phyloP scores from a whole-genome alignment of 495 filamentous ascomycete genomes.

The Pyrenula massariospora region DNA sequence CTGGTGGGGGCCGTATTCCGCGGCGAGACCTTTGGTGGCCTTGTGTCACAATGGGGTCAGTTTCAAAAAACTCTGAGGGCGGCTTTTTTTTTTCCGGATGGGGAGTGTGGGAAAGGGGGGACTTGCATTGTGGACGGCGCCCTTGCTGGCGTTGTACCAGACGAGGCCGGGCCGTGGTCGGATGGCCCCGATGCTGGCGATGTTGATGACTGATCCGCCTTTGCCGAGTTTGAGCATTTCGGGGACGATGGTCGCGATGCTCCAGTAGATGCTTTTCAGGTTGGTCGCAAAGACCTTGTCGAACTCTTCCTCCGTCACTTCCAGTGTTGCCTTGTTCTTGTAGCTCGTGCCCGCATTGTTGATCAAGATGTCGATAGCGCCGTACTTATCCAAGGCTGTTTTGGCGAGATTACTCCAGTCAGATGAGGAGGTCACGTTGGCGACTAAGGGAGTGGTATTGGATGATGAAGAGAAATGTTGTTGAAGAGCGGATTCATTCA shows the following conservation, averaged over 20 bases:
- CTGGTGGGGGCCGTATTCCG: slow-evolving; percentile 53
- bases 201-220: slow-evolving; percentile 55
- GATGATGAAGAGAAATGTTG: slow-evolving; percentile 1
- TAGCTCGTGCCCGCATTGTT: slow-evolving; percentile 21
- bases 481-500: slow-evolving; percentile 26
- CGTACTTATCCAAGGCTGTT: slow-evolving; percentile 14
- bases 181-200: slow-evolving; percentile 50
- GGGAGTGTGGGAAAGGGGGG: not conserved
- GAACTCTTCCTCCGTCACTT: slow-evolving; percentile 57
- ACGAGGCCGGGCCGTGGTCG: slow-evolving; percentile 55
- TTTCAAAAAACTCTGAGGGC: not conserved
- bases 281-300: slow-evolving; percentile 55
- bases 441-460: slow-evolving; percentile 10
- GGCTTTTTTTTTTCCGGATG: not conserved
- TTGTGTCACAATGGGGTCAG: slow-evolving; percentile 8
- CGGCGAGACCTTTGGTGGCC: slow-evolving; percentile 54
- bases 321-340: slow-evolving; percentile 32
- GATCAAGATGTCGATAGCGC: slow-evolving; percentile 23
- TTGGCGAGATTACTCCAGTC: slow-evolving; percentile 15
- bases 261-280: slow-evolving; percentile 49
- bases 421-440: slow-evolving; percentile 16
- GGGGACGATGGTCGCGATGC: slow-evolving; percentile 37
- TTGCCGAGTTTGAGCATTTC: slow-evolving; percentile 41
- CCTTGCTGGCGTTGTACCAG: slow-evolving; percentile 62
- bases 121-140: slow-evolving; percentile 49